phyloP scores from a whole-genome alignment of 257 asterid genomes.

The Asclepias syriaca region DNA sequence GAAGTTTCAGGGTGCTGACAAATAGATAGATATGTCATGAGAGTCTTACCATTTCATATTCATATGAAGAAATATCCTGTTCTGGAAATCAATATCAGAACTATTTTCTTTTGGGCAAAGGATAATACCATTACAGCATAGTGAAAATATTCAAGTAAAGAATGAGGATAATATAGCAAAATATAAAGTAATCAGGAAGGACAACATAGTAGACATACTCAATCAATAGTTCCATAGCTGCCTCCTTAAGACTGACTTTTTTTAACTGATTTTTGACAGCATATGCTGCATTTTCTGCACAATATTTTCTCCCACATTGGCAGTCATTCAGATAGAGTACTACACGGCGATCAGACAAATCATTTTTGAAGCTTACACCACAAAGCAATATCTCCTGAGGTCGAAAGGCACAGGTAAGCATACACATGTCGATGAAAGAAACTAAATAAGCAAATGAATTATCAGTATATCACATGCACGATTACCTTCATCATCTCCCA shows the following conservation, averaged over 20 bases:
- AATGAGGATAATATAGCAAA: background rate
- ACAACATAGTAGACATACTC: constrained; percentile 48
- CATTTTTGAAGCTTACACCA: constrained; percentile 75
- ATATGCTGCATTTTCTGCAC: constrained; percentile 71
- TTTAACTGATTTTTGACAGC: constrained; percentile 63
- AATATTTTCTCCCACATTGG: constrained; percentile 68
- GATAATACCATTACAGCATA: background rate
- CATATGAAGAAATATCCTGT: background rate
- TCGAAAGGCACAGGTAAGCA: constrained; percentile 19
- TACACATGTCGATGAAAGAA: constrained; percentile 5
- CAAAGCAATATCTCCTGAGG: constrained; percentile 91
- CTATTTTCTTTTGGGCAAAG: background rate
- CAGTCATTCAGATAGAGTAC: constrained; percentile 68
- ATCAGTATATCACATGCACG: constrained; percentile 9
- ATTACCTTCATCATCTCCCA: constrained; percentile 99
- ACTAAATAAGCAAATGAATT: constrained; percentile 7
- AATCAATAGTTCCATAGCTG: constrained; percentile 71
- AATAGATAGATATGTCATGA: background rate
- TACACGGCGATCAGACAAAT: constrained; percentile 63
- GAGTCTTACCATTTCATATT: background rate
- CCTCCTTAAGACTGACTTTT: constrained; percentile 76
- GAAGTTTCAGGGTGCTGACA: background rate
- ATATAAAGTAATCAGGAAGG: constrained; percentile 3
- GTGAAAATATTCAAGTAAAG: background rate
- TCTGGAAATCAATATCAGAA: background rate